Evolutionary conservation across 1,284 basidiomycete genomes (phyloP).

Genomic region (Cystobasidium pallidum): DNA sequence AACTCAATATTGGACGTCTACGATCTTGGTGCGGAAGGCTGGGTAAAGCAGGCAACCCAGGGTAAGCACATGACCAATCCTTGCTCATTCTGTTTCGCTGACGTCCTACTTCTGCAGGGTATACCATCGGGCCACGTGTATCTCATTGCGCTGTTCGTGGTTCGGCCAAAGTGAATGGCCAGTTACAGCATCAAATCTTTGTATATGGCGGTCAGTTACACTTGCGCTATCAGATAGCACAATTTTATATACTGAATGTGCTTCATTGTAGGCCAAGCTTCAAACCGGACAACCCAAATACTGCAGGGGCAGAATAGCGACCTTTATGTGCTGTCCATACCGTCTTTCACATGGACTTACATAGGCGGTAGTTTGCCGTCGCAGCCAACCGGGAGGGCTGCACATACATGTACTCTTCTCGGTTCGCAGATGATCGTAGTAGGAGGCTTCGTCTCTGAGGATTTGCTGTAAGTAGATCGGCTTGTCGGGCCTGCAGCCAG

Average conservation of each 20-base stretch:
- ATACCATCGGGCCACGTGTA: slow-evolving; percentile 46
- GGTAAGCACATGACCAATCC: no score
- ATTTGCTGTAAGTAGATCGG: slow-evolving; percentile 51
- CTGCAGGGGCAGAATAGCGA: slow-evolving; percentile 50
- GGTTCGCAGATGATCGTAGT: slow-evolving; percentile 52
- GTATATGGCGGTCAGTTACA: slow-evolving; percentile 49
- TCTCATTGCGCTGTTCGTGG: slow-evolving; percentile 53
- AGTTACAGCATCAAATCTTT: slow-evolving; percentile 49
- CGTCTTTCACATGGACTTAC: slow-evolving; percentile 50
- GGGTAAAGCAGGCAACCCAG: slow-evolving; percentile 51
- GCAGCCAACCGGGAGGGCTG: slow-evolving; percentile 51
- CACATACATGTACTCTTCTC: slow-evolving; percentile 51
- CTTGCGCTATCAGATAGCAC: not conserved
- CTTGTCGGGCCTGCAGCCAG: not conserved
- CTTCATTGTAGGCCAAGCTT: slow-evolving; percentile 35
- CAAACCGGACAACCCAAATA: slow-evolving; percentile 45
- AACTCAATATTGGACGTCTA: slow-evolving; percentile 52
- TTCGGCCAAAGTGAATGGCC: slow-evolving; percentile 50
- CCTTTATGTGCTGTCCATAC: slow-evolving; percentile 51
- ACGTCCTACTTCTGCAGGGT: slow-evolving; percentile 1
- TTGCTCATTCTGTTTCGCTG: no score
- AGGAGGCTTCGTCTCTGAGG: slow-evolving; percentile 48
- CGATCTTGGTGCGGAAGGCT: slow-evolving; percentile 51
- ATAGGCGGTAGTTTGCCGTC: slow-evolving; percentile 48
- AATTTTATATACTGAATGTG: not conserved